These are phyloP conservation scores for Candida nitratophila DNA, from an alignment of 805 yeast species.

Conservation along the genomic window DNA sequence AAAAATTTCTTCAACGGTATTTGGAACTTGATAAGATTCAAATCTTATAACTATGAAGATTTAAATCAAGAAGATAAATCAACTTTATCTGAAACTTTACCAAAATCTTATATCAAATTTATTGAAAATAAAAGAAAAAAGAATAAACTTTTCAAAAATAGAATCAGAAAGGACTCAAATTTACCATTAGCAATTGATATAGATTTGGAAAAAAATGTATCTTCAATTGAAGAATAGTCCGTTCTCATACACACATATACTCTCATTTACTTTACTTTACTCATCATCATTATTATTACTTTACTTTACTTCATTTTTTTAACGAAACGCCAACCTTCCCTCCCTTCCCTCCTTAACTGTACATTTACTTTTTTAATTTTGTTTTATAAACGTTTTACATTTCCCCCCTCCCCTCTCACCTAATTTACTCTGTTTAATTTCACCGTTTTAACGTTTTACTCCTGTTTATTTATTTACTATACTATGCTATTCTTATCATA, in stretches of 20 bases:
- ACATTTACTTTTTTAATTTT: no score
- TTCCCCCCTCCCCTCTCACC: no score
- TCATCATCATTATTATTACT: no score
- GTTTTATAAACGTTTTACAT: no score
- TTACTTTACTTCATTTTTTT: no score
- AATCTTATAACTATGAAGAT: constrained; percentile 14
- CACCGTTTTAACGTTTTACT: no score
- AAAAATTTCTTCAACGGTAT: constrained; percentile 14
- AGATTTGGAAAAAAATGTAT: constrained; percentile 26
- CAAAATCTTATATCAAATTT: not conserved
- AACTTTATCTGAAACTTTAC: not conserved
- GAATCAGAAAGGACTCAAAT: constrained; percentile 51
- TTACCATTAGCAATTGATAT: constrained; percentile 35
- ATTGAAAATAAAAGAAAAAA: not conserved
- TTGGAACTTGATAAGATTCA: constrained; percentile 16
- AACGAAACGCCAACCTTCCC: no score
- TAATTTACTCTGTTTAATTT: no score
- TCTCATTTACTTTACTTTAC: no score
- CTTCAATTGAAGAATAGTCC: constrained; percentile 6
- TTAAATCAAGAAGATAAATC: not conserved
- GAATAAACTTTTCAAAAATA: constrained; percentile 17
- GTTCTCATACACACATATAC: not conserved
- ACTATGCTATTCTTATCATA: no score
- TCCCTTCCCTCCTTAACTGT: no score
- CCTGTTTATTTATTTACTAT: no score